phyloP scores from a whole-genome alignment of 2,329 filamentous ascomycete genomes.

The Penicillium sp. region DNA sequence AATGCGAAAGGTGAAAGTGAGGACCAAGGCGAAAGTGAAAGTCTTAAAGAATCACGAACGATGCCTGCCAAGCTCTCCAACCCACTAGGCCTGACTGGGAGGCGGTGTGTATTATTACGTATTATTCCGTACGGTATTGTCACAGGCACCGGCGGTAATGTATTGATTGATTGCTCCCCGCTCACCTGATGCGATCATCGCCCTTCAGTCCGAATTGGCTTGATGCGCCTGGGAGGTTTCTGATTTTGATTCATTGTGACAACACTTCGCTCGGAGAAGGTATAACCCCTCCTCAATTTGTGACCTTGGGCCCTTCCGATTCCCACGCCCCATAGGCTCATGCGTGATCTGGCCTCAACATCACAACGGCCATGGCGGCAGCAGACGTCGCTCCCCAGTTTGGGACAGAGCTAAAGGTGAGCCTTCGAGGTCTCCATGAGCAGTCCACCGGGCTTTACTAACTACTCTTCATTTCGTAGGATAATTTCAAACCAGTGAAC shows the following conservation, averaged over 20 bases:
- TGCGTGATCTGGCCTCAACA: slow-evolving; percentile 29
- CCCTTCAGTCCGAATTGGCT: slow-evolving; percentile 15
- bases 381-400: slow-evolving; percentile 84
- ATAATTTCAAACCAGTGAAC: slow-evolving; percentile 95
- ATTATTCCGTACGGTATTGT: slow-evolving; percentile 31
- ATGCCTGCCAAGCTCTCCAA: not conserved
- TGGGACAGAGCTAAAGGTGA: slow-evolving; percentile 90
- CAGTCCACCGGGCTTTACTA: slow-evolving; percentile 22
- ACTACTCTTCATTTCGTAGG: slow-evolving; percentile 58
- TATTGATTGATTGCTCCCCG: too few relatives aligned
- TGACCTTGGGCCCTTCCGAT: slow-evolving; percentile 3
- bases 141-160: slow-evolving; percentile 26
- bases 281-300: not conserved
- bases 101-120: not conserved
- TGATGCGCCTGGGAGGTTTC: not conserved
- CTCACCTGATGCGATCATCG: slow-evolving; percentile 29
- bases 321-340: slow-evolving; percentile 16
- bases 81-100: not conserved
- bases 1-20: not conserved
- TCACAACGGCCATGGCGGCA: slow-evolving; percentile 68
- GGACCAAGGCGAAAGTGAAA: not conserved
- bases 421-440: not conserved
- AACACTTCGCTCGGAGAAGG: too few relatives aligned
- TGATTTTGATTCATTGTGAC: not conserved
- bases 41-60: not conserved